Percentiles rank a stretch among this genome's conserved stretches.
Conservation (phyloP, 1,284 basidiomycete species). For the Porogramme epimiltina region DNA sequence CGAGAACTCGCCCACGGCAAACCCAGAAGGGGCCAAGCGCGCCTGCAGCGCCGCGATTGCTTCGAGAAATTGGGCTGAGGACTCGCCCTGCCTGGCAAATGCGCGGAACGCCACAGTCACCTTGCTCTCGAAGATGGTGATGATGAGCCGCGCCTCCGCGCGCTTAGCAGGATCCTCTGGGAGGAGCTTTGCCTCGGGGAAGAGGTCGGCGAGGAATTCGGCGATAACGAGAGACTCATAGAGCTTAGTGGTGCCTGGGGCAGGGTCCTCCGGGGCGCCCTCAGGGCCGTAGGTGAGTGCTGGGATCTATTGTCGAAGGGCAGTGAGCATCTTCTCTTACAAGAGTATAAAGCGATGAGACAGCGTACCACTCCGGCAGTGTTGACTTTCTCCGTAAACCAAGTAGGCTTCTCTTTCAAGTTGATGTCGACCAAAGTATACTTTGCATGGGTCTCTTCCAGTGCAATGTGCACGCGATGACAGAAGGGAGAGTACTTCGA, state of each 20-base stretch:
- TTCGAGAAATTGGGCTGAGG: conserved; percentile 35
- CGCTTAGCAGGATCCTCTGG: conserved; percentile 53
- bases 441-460: conserved; percentile 19
- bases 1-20: conserved; percentile 40
- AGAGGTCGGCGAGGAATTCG: conserved; percentile 60
- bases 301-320: conserved; percentile 36
- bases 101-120: no score
- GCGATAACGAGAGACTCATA: conserved; percentile 61
- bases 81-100: no score
- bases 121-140: conserved; percentile 28
- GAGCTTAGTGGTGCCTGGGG: conserved; percentile 54
- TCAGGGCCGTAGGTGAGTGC: conserved; percentile 55
- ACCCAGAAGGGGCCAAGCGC: conserved; percentile 22
- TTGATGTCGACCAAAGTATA: conserved; percentile 21
- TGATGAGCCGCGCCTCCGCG: conserved; percentile 59
- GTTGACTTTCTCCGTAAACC: conserved; percentile 38
- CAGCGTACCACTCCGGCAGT: conserved; percentile 35
- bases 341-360: not conserved
- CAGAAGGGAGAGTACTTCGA: no score
- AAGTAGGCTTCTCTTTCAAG: conserved; percentile 36
- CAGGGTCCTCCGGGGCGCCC: conserved; percentile 46
- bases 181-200: conserved; percentile 44
- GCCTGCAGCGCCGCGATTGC: conserved; percentile 32
- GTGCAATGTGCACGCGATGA: conserved; percentile 3
- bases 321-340: no score